Evolutionary conservation across 2,329 filamentous ascomycete species (phyloP), one percentile per base, ranked within the genome.

Genomic region (Dactylonectria macrodidyma): DNA sequence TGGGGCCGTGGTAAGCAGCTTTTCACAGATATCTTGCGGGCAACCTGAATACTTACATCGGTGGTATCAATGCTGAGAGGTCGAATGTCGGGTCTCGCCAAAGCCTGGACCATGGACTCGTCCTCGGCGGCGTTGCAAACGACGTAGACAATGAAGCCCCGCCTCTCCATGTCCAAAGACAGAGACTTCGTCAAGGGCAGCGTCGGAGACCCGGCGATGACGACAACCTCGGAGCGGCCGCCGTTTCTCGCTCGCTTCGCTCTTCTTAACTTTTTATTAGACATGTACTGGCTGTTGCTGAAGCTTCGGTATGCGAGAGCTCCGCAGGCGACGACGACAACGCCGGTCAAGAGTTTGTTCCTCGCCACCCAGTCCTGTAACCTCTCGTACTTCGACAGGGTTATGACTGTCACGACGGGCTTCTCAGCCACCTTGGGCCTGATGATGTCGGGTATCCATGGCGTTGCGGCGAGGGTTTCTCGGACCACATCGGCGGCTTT

Each of bases 81-180:
- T 70, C 92, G 89, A 71, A 98, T 92, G 78, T 98, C 96, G 7
- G 90, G 86, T 69, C 94, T 88, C n/a, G 91, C 88, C 79, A 97
- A 89, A 67, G 89, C 88, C 67, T 93, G 89, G 14, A 98, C 91
- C 70, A 92, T 84, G 41, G 91, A 86, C 79, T 98, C 95, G 73
- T 98, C 95, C 75, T 97, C 93, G 66, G 91, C 84, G n/a, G 90
- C 94, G 71, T 90, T 92, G 76, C 95, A 95, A 1, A 97, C 93
- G 67, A 99, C 87, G 80, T 95, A 99, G 63, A 98, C 94, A 68
- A 98, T 93, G 80, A 97, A 98, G 5, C 96, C 96, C 71, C 95
- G 90, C 67, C 95, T 88, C 82, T 98, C 96, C 73, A 99, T 85
- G 78, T 99, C 96, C 55, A 95, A 83, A 2, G 94, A 91, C 61